Evolutionary conservation across 2,329 filamentous ascomycete species (phyloP), one percentile per base, ranked within the genome.

Genomic region (Cyphellophora attinorum): DNA sequence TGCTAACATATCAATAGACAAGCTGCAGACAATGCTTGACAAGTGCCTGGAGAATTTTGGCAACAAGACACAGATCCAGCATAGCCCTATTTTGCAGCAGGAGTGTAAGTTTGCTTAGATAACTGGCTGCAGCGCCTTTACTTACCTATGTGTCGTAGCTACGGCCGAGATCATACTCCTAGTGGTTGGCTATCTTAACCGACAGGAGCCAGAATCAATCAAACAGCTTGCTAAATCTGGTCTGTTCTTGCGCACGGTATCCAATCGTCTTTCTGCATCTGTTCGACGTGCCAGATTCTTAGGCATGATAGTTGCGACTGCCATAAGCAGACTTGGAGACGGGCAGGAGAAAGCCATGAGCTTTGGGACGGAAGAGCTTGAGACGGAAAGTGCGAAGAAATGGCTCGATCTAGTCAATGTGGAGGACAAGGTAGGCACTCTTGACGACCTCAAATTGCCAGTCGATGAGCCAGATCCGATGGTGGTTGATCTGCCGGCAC

Each of bases 281-380:
- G 86, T 91, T 27, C 65, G 66, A 5, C 72, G 79, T 45, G 79
- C 83, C 11, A 75, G 86, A 12, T 84, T 93, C 46, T 67, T 98
- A 1, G 91, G 91, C 0, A 93, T 98, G 76, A 68, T 83, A 2
- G 77, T 94, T 19, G 91, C 85, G 4, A 85, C 85, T 46, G 75
- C 79, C 1, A 63, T 81, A 3, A 80, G 76, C 0, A 62, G 62
- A 29, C 58, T 94, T 31, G 64, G 76, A 11, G 81, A 83, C 46
- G 64, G 71, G 37, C 71, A 70, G 16, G 80, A 80, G 6, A 80
- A 79, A 38, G 76, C 69, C 36, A 76, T 98, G 53, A 77, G 82
- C 40, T 96, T 98, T 51, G 79, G 88, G 23, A 72, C 88, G 50
- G 81, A 91, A 13, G 86, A 93, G 39, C 78, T 78, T 53, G 70